Base-by-base conservation (phyloP, 2,329 filamentous ascomycete species). In the Phyllosticta citribraziliensis region DNA sequence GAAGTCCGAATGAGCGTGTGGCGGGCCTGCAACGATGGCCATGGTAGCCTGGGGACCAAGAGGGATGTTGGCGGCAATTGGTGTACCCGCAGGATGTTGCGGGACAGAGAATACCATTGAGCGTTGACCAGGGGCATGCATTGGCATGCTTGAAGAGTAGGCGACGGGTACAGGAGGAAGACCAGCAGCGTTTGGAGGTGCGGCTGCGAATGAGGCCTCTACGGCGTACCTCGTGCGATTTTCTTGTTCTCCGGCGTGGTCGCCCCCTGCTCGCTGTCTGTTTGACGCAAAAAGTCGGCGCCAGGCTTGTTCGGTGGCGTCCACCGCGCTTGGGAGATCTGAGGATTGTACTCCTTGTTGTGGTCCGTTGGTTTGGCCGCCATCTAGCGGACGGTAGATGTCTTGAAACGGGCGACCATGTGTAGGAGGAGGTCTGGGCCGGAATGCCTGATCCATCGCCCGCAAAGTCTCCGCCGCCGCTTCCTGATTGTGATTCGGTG, bases 241-340 rank as follows among this genome's bases (percentile, higher is more conserved):
- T n/a, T 14, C 40, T n/a, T n/a, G 14, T 8, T 47, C 40, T 47
- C 4, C 40, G 6, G 14, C 14, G n/a, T n/a, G 14, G 17, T 47
- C 40, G 3, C 40, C 40, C 6, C n/a, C 6, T 5, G 17, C 17
- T 47, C 40, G 40, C 6, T 47, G 10, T 12, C 35, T 40, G 12
- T 40, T 40, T 40, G 35, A 12, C 11, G 11, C 35, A 14, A 14
- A 14, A 12, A 5, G 4, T 40, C 17, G 22, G 22, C 22, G 22
- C 22, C 22, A 22, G 22, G 22, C 35, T 12, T 40, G 35, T 50
- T 30, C 35, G 25, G 56, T 20, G 56, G 9, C 19, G 25, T 24
- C 20, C 1, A n/a, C 51, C n/a, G 33, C 17, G 11, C 9, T 20
- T 22, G 69, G 64, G 17, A 12, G 11, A 14, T 14, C 35, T 40